phyloP scores from a whole-genome alignment of 1,284 basidiomycete genomes.

The Rhizoctonia solani region DNA sequence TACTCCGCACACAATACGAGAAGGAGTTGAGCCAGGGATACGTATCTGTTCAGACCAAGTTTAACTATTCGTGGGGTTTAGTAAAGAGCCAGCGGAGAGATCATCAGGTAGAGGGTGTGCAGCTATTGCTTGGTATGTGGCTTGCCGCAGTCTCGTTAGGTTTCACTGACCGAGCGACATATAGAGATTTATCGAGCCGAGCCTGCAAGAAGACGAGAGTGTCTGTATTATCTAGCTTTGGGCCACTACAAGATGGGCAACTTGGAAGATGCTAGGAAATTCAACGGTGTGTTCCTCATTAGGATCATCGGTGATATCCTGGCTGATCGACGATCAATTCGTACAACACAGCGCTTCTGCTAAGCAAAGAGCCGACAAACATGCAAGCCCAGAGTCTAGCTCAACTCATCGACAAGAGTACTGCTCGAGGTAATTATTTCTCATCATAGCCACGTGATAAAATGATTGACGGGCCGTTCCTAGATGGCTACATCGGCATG shows the following conservation, averaged over 20 bases:
- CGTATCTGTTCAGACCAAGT: slow-evolving; percentile 94
- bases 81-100: slow-evolving; percentile 84
- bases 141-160: slow-evolving; percentile 40
- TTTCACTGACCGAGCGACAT: neutral
- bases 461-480: slow-evolving; percentile 5
- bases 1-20: slow-evolving; percentile 84
- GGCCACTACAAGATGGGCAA: slow-evolving; percentile 98
- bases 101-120: slow-evolving; percentile 89
- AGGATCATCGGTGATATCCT: neutral
- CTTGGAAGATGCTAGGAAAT: slow-evolving; percentile 89
- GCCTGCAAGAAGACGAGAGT: slow-evolving; percentile 87
- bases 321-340: neutral
- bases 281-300: slow-evolving; percentile 74
- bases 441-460: slow-evolving; percentile 21
- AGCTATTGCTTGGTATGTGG: slow-evolving; percentile 79
- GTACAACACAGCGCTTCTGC: slow-evolving; percentile 66
- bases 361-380: slow-evolving; percentile 94
- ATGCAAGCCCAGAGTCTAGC: slow-evolving; percentile 89
- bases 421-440: slow-evolving; percentile 72
- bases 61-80: slow-evolving; percentile 97
- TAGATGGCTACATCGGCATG: slow-evolving; percentile 94
- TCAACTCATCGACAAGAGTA: slow-evolving; percentile 84
- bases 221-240: slow-evolving; percentile 94
- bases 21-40: slow-evolving; percentile 84
- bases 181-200: slow-evolving; percentile 92